A percentile compares a stretch with the other conserved stretches of the same genome.
Conservation (phyloP, 2,329 filamentous ascomycete genomes). For the Neopestalotiopsis sp. region DNA sequence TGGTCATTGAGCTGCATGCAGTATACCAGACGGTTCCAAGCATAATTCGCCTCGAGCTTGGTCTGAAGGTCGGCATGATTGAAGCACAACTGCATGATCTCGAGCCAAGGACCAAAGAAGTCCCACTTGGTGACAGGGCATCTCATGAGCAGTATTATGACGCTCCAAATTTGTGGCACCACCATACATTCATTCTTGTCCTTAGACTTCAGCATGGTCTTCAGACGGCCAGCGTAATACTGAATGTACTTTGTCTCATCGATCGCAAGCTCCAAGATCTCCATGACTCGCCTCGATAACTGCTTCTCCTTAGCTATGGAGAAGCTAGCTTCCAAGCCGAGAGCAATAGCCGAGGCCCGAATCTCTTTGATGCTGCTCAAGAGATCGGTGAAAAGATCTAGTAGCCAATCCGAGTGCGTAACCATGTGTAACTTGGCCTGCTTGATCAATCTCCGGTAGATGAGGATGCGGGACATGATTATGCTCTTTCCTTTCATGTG, state of each 20-base stretch:
- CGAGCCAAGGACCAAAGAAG: constrained; percentile 76
- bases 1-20: constrained; percentile 69
- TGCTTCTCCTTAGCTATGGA: constrained; percentile 71
- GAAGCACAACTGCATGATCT: constrained; percentile 81
- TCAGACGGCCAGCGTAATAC: constrained; percentile 71
- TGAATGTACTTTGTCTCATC: constrained; percentile 71
- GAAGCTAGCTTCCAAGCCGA: constrained; percentile 75
- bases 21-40: constrained; percentile 87
- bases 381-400: constrained; percentile 82
- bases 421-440: constrained; percentile 76
- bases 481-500: constrained; percentile 82
- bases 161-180: constrained; percentile 90
- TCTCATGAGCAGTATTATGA: constrained; percentile 79
- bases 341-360: constrained; percentile 72
- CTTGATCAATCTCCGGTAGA: constrained; percentile 78
- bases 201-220: constrained; percentile 70
- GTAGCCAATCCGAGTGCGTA: constrained; percentile 77
- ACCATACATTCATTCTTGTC: constrained; percentile 64
- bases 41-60: constrained; percentile 78
- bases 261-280: constrained; percentile 64
- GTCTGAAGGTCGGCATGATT: constrained; percentile 76
- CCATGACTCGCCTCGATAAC: constrained; percentile 69
- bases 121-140: constrained; percentile 72
- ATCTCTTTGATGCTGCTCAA: constrained; percentile 81
- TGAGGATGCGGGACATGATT: constrained; percentile 74